Base-by-base conservation (phyloP, 768 basidiomycete genomes). In the Collybia nuda region DNA sequence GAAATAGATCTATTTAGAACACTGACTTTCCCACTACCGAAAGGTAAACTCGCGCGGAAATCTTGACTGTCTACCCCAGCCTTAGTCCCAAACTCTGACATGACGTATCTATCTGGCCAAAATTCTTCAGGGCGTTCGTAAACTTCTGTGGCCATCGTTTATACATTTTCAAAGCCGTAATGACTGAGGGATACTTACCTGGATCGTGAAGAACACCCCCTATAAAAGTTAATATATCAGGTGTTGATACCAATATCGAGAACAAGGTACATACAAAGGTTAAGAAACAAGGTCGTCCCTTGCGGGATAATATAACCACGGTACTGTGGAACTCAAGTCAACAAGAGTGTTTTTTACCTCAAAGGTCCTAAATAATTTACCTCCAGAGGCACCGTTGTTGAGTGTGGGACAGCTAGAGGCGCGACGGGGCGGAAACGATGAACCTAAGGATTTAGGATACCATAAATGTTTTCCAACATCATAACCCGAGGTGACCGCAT, bases 341-440 rank as follows among this genome's bases (percentile, higher is more conserved):
- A n/a, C n/a, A n/a, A n/a, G 15, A 39, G 19, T 15, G 11, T 28
- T 11, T 5, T 15, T 6, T 39, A 21, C 5, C 5, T 39, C 6
- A 15, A 6, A 21, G 6, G n/a, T 6, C 15, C 38, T 5, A 15
- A 39, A 15, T 6, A 5, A 39, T 6, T 39, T 15, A 41, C 48
- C 14, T 29, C 38, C 1, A 42, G 29, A 28, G 38, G 37, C 28
- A 32, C 48, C n/a, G 40, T 43, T 8, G 54, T 44, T 3, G 37
- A 50, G 46, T 62, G 59, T 14, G 61, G 59, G 11, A 61, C 28
- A 21, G 47, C 45, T 6, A 58, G 32, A 14, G 61, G 61, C 4
- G 52, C 46, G 12, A 56, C 28, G 38, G 62, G 61, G 37, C 62
- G 40, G 29, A 55, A 61, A 9, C 62, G 52, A 42, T 58, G 55